Base-by-base conservation (phyloP, 306 rosid genomes). In the Ziziphus jujuba region DNA sequence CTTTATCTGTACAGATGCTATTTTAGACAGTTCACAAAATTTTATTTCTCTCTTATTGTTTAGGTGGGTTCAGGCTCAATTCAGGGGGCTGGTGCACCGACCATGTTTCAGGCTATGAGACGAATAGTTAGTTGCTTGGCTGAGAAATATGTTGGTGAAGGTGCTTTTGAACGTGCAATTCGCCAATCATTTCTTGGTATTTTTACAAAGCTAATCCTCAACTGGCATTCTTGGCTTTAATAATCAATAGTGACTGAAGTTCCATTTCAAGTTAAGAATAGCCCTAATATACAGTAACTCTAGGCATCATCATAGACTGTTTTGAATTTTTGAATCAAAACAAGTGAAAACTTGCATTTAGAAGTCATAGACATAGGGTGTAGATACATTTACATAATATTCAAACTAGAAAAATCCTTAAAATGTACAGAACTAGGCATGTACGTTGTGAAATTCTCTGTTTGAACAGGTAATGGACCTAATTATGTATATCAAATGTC, bases 21-120 rank as follows among this genome's bases (percentile, higher is more conserved):
- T 43, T 44, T 65, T 5, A 43, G 57, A 61, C 53, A 44, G 19
- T 33, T 48, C 51, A 47, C 71, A 56, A 43, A 69, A 35, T 48
- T 35, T 23, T 6, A 43, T 21, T 56, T 61, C 57, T 77, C 77
- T 74, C 73, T 76, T 65, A 12, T 34, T 73, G 21, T 82, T 72
- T 87, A 92, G 98, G 98, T 92, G 71, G 98, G 97, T 82, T 92
- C 98, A 84, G 93, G 69, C 76, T 92, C 98, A 73, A 69, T 85
- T 76, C 98, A 92, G 78, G 98, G 97, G 77, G 98, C 98, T 81
- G 98, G 98, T 75, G 98, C 98, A 48, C 97, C 98, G 67, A 92
- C 97, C 59, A 92, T 90, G 90, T 92, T 92, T 83, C 97, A 92
- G 87, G 97, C 93, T 65, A 92, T 92, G 83, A 92, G 87, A 69